phyloP scores from a whole-genome alignment of 495 filamentous ascomycete genomes.

The Aspergillus indologenus region DNA sequence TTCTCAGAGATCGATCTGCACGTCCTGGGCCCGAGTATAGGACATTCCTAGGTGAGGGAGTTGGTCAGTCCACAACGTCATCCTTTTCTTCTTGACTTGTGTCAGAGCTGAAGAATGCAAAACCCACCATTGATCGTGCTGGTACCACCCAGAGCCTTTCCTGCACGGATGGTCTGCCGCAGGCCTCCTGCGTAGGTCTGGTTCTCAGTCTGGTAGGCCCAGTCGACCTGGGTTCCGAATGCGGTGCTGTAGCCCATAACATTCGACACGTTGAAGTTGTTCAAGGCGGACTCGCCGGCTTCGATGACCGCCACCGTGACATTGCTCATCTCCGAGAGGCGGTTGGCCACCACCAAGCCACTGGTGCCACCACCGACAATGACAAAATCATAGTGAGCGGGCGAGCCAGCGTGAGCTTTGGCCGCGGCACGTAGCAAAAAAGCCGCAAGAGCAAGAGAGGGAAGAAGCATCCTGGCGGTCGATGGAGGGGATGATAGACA shows the following conservation, averaged over 20 bases:
- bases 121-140: constrained; percentile 51
- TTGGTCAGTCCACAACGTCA: no score
- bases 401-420: no score
- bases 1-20: constrained; percentile 30
- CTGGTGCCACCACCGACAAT: not conserved
- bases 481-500: no score
- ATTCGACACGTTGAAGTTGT: constrained; percentile 50
- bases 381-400: not conserved
- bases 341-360: constrained; percentile 1
- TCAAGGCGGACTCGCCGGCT: constrained; percentile 48
- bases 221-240: constrained; percentile 49
- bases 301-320: constrained; percentile 52
- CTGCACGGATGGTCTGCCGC: constrained; percentile 38
- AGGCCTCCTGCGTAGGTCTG: constrained; percentile 39
- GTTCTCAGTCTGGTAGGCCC: constrained; percentile 45
- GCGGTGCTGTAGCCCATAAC: constrained; percentile 37
- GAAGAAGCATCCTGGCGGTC: no score
- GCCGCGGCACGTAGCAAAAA: no score
- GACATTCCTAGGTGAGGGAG: not conserved
- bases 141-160: constrained; percentile 52
- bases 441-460: no score
- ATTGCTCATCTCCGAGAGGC: constrained; percentile 32
- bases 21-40: constrained; percentile 23
- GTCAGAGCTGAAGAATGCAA: not conserved
- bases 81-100: not conserved